Percentiles rank a stretch among this genome's conserved stretches.
Evolutionary conservation across 169 alveolate genomes (phyloP).

Genomic region (Amoebophrya sp.): DNA sequence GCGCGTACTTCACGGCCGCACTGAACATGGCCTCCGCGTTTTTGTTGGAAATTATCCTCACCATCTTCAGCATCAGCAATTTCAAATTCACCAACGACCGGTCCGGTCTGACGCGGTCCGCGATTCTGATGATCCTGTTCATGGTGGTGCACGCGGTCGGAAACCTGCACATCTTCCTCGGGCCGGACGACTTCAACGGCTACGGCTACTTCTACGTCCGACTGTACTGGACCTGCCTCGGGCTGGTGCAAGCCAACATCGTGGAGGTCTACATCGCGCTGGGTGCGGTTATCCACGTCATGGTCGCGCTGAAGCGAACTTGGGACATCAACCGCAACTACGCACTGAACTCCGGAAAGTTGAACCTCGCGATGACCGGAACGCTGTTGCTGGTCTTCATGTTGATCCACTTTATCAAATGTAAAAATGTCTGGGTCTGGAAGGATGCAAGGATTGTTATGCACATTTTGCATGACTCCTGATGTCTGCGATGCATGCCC

Average conservation of each 20-base stretch:
- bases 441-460: no score
- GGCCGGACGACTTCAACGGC: conserved; percentile 53
- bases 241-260: conserved; percentile 39
- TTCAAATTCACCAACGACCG: conserved; percentile 48
- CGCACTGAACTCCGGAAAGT: conserved; percentile 28
- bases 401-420: conserved; percentile 48
- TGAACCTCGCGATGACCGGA: conserved; percentile 47
- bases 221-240: conserved; percentile 47
- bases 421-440: no score
- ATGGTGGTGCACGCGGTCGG: conserved; percentile 50
- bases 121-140: conserved; percentile 49
- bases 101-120: conserved; percentile 49
- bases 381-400: conserved; percentile 44
- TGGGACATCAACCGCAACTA: conserved; percentile 42
- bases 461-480: no score
- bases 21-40: conserved; percentile 29
- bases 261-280: conserved; percentile 49
- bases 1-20: conserved; percentile 23
- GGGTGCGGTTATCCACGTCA: conserved; percentile 47
- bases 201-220: conserved; percentile 51
- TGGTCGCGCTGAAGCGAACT: conserved; percentile 47
- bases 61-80: conserved; percentile 45
- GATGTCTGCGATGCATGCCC: no score
- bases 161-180: conserved; percentile 48
- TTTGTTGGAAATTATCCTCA: conserved; percentile 41